Base-by-base conservation (phyloP, 495 filamentous ascomycete genomes). In the Podospora pseudocomata region DNA sequence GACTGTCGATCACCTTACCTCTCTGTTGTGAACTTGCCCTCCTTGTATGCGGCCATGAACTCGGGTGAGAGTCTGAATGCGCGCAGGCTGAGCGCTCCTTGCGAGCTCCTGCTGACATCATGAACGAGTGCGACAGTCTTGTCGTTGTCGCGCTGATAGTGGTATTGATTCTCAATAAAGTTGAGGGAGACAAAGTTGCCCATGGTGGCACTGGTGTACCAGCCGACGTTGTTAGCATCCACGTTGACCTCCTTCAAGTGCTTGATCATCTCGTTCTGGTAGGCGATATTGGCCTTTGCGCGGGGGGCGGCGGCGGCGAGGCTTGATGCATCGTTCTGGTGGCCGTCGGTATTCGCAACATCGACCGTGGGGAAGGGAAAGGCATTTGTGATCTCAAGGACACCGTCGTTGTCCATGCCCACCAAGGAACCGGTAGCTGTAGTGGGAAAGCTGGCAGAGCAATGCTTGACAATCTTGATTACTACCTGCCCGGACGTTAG, bases 161-260 rank as follows among this genome's bases (percentile, higher is more conserved):
- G 91, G 80, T 89, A 94, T 80, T 97, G 95, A 80, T 98, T 99
- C 85, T 99, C 95, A 82, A 98, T 92, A 75, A 96, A 93, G 83
- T 91, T 92, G 73, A 89, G 79, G 83, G 91, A 97, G 82, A 98
- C 86, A 68, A 98, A 99, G 85, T 97, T 97, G 76, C 95, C 96
- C 88, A 99, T 95, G 81, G 93, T 97, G 67, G 94, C 93, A 80
- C 93, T 97, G 65, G 92, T 97, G 81, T 99, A 99, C 94, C 94
- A 99, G 67, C 95, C 95, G 65, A 96, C 93, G 73, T 92, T 97
- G 83, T 98, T 96, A 69, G 95, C 95, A 79, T 99, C 95, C 65
- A 98, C 91, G 77, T 99, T 99, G 72, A 99, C 96, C 80, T 97
- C 96, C 75, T 93, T 88, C 53, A 99, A 84, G 79, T 93, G 94